Evolutionary conservation across 75 land plant genomes (phyloP), one percentile per base, ranked within the genome.

Genomic region (Pinus tabuliformis): DNA sequence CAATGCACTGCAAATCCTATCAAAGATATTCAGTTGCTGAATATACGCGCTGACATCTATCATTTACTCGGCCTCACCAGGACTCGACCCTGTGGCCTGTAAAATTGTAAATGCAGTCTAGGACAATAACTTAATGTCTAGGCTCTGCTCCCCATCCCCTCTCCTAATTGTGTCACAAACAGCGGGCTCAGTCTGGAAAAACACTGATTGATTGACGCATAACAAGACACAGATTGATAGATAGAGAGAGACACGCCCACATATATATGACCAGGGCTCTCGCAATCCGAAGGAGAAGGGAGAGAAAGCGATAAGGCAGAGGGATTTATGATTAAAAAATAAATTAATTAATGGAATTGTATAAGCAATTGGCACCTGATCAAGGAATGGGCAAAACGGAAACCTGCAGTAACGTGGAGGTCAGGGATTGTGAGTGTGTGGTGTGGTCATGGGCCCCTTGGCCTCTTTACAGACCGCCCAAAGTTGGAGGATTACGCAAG

Each of bases 401-500:
- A n/a, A 42, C n/a, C 21, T 18, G 45, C 33, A 68, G 8, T 24
- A 62, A 62, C 64, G 64, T 62, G 64, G 64, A 62, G 64, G 30
- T 62, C 64, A 62, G 64, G 30, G 49, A 68, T 68, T 68, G 54
- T 33, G 16, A 64, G 42, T 64, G 68, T 63, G 66, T 63, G 66
- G 66, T 42, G 66, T 63, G 66, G 66, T n/a, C n/a, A 6, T 68
- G 72, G 72, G 72, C 1, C 72, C 72, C 72, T 68, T 45, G 39
- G 42, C 72, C 9, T 68, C 49, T 37, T 17, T 66, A 63, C 17
- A 63, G 36, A 64, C 9, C 18, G 68, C 68, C 72, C n/a, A 42
- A 68, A 68, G 49, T 39, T 68, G 72, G 72, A 68, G 72, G 54
- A 68, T 68, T 68, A 68, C 72, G 72, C 72, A 68, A 68, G 72